phyloP scores from a whole-genome alignment of 306 rosid genomes.

The Canavalia gladiata region DNA sequence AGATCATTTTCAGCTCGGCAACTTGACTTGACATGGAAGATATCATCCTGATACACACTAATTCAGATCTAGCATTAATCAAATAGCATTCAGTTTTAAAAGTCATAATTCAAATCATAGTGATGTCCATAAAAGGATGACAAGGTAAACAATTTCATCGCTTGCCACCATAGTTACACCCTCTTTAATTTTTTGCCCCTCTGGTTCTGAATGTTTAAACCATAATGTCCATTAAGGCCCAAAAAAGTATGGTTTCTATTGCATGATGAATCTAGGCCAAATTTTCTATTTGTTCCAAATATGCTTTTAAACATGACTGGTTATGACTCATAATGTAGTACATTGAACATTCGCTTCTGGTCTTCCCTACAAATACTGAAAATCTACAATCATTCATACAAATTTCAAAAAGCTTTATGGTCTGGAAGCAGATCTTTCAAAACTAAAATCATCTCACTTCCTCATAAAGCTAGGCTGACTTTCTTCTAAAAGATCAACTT shows the following conservation, averaged over 20 bases:
- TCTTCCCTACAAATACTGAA: conserved; percentile 34
- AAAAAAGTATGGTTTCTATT: conserved; percentile 26
- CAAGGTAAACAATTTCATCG: conserved; percentile 30
- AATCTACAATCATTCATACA: conserved; percentile 9
- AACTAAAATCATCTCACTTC: conserved; percentile 32
- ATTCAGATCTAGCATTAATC: conserved; percentile 76
- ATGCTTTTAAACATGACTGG: conserved; percentile 27
- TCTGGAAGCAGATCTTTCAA: conserved; percentile 29
- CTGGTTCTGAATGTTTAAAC: background rate
- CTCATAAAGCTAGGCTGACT: conserved; percentile 36
- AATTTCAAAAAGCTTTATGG: conserved; percentile 9
- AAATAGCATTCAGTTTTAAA: conserved; percentile 55
- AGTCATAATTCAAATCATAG: conserved; percentile 33
- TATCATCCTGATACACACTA: conserved; percentile 98
- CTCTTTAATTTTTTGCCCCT: background rate
- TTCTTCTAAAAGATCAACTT: conserved; percentile 33
- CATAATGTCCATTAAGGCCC: conserved; percentile 10
- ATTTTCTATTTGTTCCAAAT: background rate
- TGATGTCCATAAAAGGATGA: conserved; percentile 44
- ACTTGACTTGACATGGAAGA: conserved; percentile 86
- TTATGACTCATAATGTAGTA: conserved; percentile 20
- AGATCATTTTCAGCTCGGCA: conserved; percentile 75
- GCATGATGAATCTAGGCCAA: background rate
- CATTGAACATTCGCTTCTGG: conserved; percentile 32
- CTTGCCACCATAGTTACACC: conserved; percentile 22